Percentiles rank a stretch among this genome's conserved stretches.
These are phyloP conservation scores for Yamadazyma oceani DNA, from an alignment of 1,139 yeast species.

Conservation along the genomic window DNA sequence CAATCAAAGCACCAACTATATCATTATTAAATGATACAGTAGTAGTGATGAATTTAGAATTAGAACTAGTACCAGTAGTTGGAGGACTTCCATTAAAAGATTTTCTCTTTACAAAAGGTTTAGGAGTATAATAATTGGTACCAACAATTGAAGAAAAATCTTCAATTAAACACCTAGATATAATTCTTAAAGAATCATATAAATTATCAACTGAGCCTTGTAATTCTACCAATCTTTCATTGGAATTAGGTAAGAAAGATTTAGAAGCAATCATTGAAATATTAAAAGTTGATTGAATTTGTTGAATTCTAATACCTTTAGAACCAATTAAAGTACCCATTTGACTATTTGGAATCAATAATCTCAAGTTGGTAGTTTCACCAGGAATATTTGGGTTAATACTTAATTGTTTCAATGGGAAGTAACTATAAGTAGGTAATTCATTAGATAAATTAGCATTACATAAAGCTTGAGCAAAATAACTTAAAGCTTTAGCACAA, in stretches of 20 bases:
- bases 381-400: slow-evolving; percentile 51
- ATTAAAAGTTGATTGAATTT: slow-evolving; percentile 66
- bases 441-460: slow-evolving; percentile 32
- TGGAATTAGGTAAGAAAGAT: slow-evolving; percentile 78
- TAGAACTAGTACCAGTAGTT: slow-evolving; percentile 1
- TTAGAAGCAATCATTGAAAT: slow-evolving; percentile 89
- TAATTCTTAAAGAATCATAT: slow-evolving; percentile 55
- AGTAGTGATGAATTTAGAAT: slow-evolving; percentile 17
- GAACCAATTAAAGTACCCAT: slow-evolving; percentile 91
- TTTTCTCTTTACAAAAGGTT: slow-evolving; percentile 16
- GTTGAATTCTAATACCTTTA: slow-evolving; percentile 79
- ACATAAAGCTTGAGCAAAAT: slow-evolving; percentile 66
- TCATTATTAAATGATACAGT: slow-evolving; percentile 69
- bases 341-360: slow-evolving; percentile 81
- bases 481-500: slow-evolving; percentile 70
- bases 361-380: slow-evolving; percentile 59
- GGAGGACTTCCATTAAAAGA: slow-evolving; percentile 15
- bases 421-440: slow-evolving; percentile 41
- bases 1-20: slow-evolving; percentile 89
- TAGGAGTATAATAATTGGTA: slow-evolving; percentile 66
- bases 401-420: slow-evolving; percentile 63
- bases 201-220: slow-evolving; percentile 77
- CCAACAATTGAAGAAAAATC: slow-evolving; percentile 69
- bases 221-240: slow-evolving; percentile 85
- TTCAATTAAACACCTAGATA: slow-evolving; percentile 73